A percentile compares a stretch with the other conserved stretches of the same genome.
phyloP scores from a whole-genome alignment of 306 rosid species.

The Fragaria ananassa region DNA sequence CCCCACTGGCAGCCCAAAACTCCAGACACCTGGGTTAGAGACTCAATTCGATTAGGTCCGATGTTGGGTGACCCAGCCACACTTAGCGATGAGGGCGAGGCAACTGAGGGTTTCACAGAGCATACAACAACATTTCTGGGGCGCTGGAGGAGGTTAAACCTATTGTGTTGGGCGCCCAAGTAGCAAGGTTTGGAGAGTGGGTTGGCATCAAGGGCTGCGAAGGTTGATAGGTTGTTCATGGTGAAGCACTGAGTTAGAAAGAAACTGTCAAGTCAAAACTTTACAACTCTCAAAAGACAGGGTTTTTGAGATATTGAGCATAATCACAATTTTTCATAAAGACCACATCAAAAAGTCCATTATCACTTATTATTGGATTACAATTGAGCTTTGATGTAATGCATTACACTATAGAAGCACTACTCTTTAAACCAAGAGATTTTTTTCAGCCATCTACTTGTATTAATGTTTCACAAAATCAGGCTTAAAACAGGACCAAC shows the following conservation, averaged over 20 bases:
- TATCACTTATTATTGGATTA: neutral
- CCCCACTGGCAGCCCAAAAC: slow-evolving; percentile 97
- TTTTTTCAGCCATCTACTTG: too few species aligned
- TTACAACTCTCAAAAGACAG: neutral
- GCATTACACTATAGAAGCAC: neutral
- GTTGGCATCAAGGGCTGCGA: slow-evolving; percentile 42
- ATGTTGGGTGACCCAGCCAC: slow-evolving; percentile 39
- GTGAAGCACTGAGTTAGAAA: neutral
- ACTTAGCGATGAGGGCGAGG: slow-evolving; percentile 47
- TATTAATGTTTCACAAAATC: neutral
- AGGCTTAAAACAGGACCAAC: neutral
- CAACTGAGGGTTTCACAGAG: slow-evolving; percentile 39
- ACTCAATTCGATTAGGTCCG: slow-evolving; percentile 47
- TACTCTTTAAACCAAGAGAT: too few species aligned
- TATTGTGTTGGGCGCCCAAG: slow-evolving; percentile 12
- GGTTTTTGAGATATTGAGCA: neutral
- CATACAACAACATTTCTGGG: slow-evolving; percentile 37
- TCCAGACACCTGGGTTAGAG: slow-evolving; percentile 79
- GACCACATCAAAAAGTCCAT: neutral
- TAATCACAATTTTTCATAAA: neutral
- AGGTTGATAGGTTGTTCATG: slow-evolving; percentile 65
- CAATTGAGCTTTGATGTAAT: neutral
- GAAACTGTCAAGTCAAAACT: neutral
- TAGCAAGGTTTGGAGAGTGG: slow-evolving; percentile 35
- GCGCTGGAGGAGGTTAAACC: slow-evolving; percentile 8